Conservation (phyloP, 176 grass and related monocot species). For the Chloris gayana region DNA sequence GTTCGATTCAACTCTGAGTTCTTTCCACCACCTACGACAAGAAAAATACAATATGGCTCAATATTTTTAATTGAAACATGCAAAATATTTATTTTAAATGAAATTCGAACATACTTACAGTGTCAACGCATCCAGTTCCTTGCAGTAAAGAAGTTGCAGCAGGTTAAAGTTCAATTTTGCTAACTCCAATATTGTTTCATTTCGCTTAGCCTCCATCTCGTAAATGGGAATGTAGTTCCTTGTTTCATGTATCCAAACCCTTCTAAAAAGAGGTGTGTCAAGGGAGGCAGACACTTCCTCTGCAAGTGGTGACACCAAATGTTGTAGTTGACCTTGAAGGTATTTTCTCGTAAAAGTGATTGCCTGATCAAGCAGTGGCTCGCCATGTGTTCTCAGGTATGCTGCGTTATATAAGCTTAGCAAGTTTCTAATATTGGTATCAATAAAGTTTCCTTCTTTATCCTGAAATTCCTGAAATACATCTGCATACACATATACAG, state of each 20-base stretch:
- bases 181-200: no score
- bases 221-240: conserved; percentile 16
- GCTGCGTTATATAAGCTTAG: conserved; percentile 45
- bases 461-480: conserved; percentile 37
- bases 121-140: no score
- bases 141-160: no score
- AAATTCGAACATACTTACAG: no score
- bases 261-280: conserved; percentile 37
- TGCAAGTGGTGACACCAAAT: not conserved
- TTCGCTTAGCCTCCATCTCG: no score
- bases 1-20: no score
- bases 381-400: conserved; percentile 40
- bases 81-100: no score
- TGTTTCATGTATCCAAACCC: conserved; percentile 31
- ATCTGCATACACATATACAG: conserved; percentile 21
- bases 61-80: no score
- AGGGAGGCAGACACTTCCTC: conserved; percentile 8
- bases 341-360: conserved; percentile 30
- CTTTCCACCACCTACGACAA: no score
- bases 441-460: conserved; percentile 30
- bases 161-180: no score
- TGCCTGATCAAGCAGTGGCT: conserved; percentile 47
- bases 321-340: conserved; percentile 14
- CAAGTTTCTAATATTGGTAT: conserved; percentile 9
- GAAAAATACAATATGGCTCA: no score